phyloP scores from a whole-genome alignment of 768 basidiomycete genomes.

The Auricularia sp. region DNA sequence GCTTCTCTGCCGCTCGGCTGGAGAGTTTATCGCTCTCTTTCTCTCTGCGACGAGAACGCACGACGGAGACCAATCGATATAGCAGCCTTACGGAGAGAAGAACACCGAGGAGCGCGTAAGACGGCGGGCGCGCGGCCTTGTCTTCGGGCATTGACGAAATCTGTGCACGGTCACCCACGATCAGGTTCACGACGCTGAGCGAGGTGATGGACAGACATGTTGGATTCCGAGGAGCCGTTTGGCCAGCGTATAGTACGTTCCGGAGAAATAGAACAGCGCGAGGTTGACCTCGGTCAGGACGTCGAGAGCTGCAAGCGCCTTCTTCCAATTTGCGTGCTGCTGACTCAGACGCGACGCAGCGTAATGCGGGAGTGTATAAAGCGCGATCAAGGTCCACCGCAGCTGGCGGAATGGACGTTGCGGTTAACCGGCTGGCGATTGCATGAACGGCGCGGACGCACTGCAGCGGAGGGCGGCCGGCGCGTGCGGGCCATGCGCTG shows the following conservation, averaged over 20 bases:
- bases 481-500: slow-evolving; percentile 41
- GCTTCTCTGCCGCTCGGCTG: slow-evolving; percentile 20
- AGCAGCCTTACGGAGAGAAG: slow-evolving; percentile 56
- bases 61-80: slow-evolving; percentile 41
- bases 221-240: slow-evolving; percentile 59
- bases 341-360: slow-evolving; percentile 41
- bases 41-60: slow-evolving; percentile 15
- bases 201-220: slow-evolving; percentile 38
- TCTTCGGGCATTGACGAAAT: slow-evolving; percentile 64
- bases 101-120: slow-evolving; percentile 77
- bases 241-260: slow-evolving; percentile 66
- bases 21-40: background rate
- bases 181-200: background rate
- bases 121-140: slow-evolving; percentile 66
- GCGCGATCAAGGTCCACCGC: slow-evolving; percentile 49
- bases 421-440: background rate
- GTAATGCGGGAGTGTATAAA: slow-evolving; percentile 59
- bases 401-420: slow-evolving; percentile 9
- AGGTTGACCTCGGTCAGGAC: slow-evolving; percentile 62
- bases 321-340: background rate
- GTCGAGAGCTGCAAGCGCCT: slow-evolving; percentile 29
- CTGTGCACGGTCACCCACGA: slow-evolving; percentile 25
- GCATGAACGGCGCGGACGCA: slow-evolving; percentile 5
- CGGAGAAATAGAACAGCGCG: slow-evolving; percentile 69
- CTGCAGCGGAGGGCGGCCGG: slow-evolving; percentile 34